Conservation (phyloP, 2,329 filamentous ascomycete species). For the Venturia nashicola region DNA sequence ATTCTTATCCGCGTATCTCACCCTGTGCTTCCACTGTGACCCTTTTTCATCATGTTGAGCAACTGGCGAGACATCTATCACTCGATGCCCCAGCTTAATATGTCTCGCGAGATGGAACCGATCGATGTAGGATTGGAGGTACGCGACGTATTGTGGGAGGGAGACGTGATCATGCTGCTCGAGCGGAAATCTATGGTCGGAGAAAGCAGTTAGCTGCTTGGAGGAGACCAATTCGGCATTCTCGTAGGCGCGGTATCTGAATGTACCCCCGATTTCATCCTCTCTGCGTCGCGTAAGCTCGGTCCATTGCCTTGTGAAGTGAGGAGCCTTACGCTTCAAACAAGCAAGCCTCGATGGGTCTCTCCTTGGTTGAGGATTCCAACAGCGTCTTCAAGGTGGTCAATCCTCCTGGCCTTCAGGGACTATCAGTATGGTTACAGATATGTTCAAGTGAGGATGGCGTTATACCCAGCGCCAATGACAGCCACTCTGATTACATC, state of each 20-base stretch:
- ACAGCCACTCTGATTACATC: conserved; percentile 18
- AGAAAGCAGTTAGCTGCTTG: conserved; percentile 39
- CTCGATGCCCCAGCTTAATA: conserved; percentile 19
- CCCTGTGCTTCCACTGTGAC: conserved; percentile 18
- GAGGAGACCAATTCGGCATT: conserved; percentile 40
- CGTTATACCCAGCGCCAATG: conserved; percentile 18
- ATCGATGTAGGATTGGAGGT: conserved; percentile 19
- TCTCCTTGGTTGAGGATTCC: conserved; percentile 19
- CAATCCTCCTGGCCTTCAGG: conserved; percentile 17
- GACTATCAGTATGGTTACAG: conserved; percentile 2
- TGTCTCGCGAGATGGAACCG: conserved; percentile 16
- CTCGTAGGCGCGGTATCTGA: conserved; percentile 35
- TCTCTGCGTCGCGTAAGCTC: conserved; percentile 17
- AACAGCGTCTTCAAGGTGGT: conserved; percentile 20
- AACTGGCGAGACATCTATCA: conserved; percentile 15
- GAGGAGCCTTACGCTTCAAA: conserved; percentile 28
- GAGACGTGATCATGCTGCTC: conserved; percentile 26
- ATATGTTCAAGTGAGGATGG: not conserved
- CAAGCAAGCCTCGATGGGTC: conserved; percentile 29
- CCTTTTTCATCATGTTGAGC: conserved; percentile 10
- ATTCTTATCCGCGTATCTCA: conserved; percentile 15
- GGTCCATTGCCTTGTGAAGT: not conserved
- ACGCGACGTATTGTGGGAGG: conserved; percentile 21
- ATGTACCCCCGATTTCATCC: conserved; percentile 34
- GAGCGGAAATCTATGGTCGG: conserved; percentile 32